Base-by-base conservation (phyloP, 2,329 filamentous ascomycete species). In the Fusarium marasasianum region DNA sequence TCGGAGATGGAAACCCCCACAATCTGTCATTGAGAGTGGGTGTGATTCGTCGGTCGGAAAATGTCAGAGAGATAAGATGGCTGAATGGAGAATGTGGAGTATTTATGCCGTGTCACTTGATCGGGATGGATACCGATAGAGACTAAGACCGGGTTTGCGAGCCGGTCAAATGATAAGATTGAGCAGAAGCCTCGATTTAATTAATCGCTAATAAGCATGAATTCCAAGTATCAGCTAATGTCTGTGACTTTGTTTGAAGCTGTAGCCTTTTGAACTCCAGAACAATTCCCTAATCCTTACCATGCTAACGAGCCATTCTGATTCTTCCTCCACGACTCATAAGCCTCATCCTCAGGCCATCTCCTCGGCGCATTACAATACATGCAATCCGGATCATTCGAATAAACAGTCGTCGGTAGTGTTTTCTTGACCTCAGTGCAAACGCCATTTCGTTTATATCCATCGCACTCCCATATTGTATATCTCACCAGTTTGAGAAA, bases 71-170 rank as follows among this genome's bases (percentile, higher is more conserved):
- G 66, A 69, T 45, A 69, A 55, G 56, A 51, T 33, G 43, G 35
- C 43, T n/a, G n/a, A 63, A 59, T 35, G 20, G 9, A 45, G 59
- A 29, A 56, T 64, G 40, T 55, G 22, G 50, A 45, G 44, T 29
- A 22, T 18, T n/a, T 20, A 54, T 26, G 2, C 35, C 18, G 14
- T 54, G 56, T 69, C 66, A 69, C 66, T 69, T 69, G 66, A 69
- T 69, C 66, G 66, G 66, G 33, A 55, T 63, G 15, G n/a, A 12
- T 44, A 38, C 66, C 66, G 66, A 50, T 29, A 15, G 15, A 17
- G 26, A 7, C 3, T 29, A 4, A 17, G 10, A 35, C 26, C 43
- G 59, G 62, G 22, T 44, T 43, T 3, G 8, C 6, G 8, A 63
- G 38, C 62, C 33, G 38, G 44, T n/a, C 8, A 5, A 9, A 7